Percentiles rank a stretch among this genome's conserved stretches.
Evolutionary conservation across 352 stramenopile genomes (phyloP).

Genomic region (Phytophthora aleatoria): DNA sequence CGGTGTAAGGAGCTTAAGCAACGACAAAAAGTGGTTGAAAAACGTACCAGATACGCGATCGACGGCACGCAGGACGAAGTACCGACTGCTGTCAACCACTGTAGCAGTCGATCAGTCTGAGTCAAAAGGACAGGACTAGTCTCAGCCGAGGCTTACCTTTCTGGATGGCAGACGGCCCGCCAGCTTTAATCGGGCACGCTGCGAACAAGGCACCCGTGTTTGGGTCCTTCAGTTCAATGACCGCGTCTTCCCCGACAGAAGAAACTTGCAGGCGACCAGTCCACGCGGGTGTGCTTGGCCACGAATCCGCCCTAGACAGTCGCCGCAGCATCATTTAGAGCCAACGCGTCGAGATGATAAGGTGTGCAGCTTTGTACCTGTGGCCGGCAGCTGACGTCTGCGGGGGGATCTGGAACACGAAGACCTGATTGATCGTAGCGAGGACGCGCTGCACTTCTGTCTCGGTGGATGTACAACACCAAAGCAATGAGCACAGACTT

Average conservation of each 20-base stretch:
- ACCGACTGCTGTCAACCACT: slow-evolving; percentile 92
- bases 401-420: slow-evolving; percentile 73
- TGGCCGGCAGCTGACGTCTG: slow-evolving; percentile 64
- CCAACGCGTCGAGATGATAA: neutral
- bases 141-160: slow-evolving; percentile 43
- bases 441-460: slow-evolving; percentile 62
- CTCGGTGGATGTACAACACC: neutral
- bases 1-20: slow-evolving; percentile 1
- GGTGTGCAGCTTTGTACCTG: slow-evolving; percentile 31
- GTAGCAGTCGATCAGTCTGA: slow-evolving; percentile 5
- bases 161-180: slow-evolving; percentile 59
- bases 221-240: slow-evolving; percentile 69
- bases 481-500: neutral
- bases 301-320: slow-evolving; percentile 57
- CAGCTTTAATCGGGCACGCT: slow-evolving; percentile 62
- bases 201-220: slow-evolving; percentile 63
- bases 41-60: slow-evolving; percentile 75
- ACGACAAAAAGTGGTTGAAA: neutral
- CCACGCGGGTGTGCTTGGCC: slow-evolving; percentile 65
- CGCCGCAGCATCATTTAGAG: neutral
- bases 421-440: slow-evolving; percentile 70
- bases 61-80: slow-evolving; percentile 93
- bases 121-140: neutral
- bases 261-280: slow-evolving; percentile 68
- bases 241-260: slow-evolving; percentile 55